These are phyloP conservation scores for Domatiomyces catenatus DNA, from an alignment of 2,329 filamentous ascomycete genomes.

Conservation along the genomic window DNA sequence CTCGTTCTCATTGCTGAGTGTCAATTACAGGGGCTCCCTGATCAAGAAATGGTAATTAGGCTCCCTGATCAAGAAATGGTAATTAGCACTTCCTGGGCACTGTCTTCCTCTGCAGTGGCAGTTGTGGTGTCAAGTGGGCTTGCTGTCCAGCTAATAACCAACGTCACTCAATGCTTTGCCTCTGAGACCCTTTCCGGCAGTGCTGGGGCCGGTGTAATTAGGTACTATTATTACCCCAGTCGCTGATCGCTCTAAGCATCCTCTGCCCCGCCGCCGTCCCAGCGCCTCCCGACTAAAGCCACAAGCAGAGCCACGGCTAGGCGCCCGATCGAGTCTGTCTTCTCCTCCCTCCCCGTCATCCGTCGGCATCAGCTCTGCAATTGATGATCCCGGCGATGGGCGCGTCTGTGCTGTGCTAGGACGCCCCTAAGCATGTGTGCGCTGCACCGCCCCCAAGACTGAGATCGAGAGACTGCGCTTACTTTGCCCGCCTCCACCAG, in stretches of 20 bases:
- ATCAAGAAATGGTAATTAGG: background rate
- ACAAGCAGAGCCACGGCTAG: background rate
- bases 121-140: background rate
- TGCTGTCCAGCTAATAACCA: background rate
- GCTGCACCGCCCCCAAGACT: background rate
- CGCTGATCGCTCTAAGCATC: background rate
- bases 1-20: background rate
- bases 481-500: background rate
- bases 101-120: background rate
- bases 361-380: background rate
- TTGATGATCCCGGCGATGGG: background rate
- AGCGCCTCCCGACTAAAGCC: background rate
- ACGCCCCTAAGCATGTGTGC: background rate
- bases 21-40: background rate
- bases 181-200: background rate
- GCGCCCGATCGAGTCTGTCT: background rate
- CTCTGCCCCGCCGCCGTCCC: background rate
- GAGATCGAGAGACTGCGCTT: background rate
- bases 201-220: background rate
- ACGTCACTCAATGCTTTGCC: background rate
- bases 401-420: background rate
- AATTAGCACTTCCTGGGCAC: too few relatives aligned
- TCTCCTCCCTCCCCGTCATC: background rate
- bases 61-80: background rate
- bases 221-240: background rate